Evolutionary conservation across 1,284 basidiomycete genomes (phyloP).

Genomic region (Cutaneotrichosporon cavernicola): DNA sequence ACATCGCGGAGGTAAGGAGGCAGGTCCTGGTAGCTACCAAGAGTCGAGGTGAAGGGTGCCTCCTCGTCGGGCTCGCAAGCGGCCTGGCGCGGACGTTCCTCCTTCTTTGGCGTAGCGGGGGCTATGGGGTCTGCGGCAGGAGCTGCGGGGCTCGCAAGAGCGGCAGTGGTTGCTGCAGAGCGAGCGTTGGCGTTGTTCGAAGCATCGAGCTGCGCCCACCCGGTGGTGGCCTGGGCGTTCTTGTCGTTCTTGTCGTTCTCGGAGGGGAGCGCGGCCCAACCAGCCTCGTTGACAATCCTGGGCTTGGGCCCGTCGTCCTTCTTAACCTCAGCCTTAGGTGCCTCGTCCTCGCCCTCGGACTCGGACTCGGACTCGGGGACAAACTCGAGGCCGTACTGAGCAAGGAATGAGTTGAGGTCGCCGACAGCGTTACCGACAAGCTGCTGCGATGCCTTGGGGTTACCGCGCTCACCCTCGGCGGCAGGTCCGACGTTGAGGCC

Average conservation of each 20-base stretch:
- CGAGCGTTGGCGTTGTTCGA: slow-evolving; percentile 12
- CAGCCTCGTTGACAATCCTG: not conserved
- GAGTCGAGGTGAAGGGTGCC: slow-evolving; percentile 31
- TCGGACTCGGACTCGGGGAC: slow-evolving; percentile 33
- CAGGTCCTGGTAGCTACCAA: slow-evolving; percentile 29
- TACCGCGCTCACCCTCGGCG: slow-evolving; percentile 16
- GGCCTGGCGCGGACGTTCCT: not conserved
- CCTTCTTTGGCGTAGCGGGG: not conserved
- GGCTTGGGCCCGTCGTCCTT: not conserved
- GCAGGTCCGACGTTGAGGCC: slow-evolving; percentile 41
- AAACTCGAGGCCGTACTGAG: slow-evolving; percentile 47
- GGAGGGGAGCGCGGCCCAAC: not conserved
- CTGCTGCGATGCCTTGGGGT: slow-evolving; percentile 13
- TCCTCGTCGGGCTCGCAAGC: slow-evolving; percentile 14
- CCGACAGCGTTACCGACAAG: slow-evolving; percentile 30
- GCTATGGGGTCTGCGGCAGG: slow-evolving; percentile 10
- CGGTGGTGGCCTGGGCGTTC: not conserved
- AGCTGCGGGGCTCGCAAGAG: slow-evolving; percentile 7
- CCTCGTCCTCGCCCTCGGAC: not conserved
- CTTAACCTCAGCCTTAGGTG: not conserved
- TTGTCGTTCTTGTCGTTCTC: slow-evolving; percentile 7
- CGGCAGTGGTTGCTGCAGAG: not conserved
- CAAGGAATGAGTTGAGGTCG: slow-evolving; percentile 43
- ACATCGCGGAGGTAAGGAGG: slow-evolving; percentile 34
- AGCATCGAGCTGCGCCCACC: not conserved